Evolutionary conservation across 768 basidiomycete genomes (phyloP).

Genomic region (Lactifluus pinguis): DNA sequence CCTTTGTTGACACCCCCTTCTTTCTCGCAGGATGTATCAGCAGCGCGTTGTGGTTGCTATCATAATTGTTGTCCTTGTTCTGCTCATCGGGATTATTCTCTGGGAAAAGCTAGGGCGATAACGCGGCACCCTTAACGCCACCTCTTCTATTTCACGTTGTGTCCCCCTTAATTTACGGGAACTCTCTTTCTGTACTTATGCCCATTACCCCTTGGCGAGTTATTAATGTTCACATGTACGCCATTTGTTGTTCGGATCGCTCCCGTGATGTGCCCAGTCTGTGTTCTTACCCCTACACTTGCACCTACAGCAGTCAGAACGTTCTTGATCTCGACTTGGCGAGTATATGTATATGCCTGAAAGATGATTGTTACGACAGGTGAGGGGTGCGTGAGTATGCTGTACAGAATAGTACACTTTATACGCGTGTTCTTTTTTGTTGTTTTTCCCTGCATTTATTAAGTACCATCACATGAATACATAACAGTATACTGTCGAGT

Average conservation of each 20-base stretch:
- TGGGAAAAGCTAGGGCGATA: constrained; percentile 54
- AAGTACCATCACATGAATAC: not conserved
- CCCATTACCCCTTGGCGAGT: not conserved
- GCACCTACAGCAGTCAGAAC: not conserved
- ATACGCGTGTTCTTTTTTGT: not conserved
- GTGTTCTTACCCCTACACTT: too few relatives aligned
- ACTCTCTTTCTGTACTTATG: not conserved
- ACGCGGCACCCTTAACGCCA: not conserved
- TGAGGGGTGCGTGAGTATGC: not conserved
- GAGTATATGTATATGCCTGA: not conserved
- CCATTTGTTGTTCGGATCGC: not conserved
- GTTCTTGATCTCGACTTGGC: not conserved
- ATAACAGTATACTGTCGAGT: too few relatives aligned
- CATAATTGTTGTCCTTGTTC: constrained; percentile 76
- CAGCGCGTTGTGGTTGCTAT: constrained; percentile 82
- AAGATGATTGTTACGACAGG: not conserved
- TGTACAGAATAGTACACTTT: not conserved
- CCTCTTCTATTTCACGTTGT: too few relatives aligned
- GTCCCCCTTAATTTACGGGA: not conserved
- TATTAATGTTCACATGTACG: not conserved
- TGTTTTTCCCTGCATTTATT: not conserved
- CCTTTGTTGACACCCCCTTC: constrained; percentile 12
- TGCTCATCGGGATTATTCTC: constrained; percentile 73
- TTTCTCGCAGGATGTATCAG: constrained; percentile 83
- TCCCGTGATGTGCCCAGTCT: not conserved